Evolutionary conservation across 495 filamentous ascomycete species (phyloP).

Genomic region (Trypethelium eluteriae): DNA sequence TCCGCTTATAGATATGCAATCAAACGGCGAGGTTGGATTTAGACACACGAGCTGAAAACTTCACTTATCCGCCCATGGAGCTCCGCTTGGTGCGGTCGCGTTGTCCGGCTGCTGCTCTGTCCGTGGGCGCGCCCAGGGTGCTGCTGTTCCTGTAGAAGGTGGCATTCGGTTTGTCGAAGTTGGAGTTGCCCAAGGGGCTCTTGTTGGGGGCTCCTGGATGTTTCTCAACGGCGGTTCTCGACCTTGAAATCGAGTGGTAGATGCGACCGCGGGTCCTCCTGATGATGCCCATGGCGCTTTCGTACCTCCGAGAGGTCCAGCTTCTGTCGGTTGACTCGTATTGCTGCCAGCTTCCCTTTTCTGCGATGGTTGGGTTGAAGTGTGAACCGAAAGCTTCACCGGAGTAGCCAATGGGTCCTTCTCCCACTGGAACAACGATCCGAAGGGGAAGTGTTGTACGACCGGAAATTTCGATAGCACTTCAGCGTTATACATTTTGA

Average conservation of each 20-base stretch:
- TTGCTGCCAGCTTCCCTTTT: background rate
- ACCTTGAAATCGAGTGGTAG: slow-evolving; percentile 3
- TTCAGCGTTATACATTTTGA: slow-evolving; percentile 67
- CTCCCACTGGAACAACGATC: slow-evolving; percentile 78
- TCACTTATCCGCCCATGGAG: slow-evolving; percentile 35
- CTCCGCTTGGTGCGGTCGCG: slow-evolving; percentile 41
- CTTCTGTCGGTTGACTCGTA: slow-evolving; percentile 20
- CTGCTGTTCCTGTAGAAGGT: slow-evolving; percentile 36
- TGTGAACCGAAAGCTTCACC: slow-evolving; percentile 47
- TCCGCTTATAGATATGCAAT: slow-evolving; percentile 6
- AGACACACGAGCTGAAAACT: slow-evolving; percentile 1
- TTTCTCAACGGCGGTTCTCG: background rate
- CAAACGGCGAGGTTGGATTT: background rate
- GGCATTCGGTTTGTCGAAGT: slow-evolving; percentile 18
- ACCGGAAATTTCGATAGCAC: slow-evolving; percentile 64
- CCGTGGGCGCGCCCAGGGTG: slow-evolving; percentile 40
- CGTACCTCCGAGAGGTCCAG: slow-evolving; percentile 27
- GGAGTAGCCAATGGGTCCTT: slow-evolving; percentile 53
- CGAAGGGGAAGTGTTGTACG: slow-evolving; percentile 65
- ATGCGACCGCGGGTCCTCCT: background rate
- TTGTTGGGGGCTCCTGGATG: slow-evolving; percentile 15
- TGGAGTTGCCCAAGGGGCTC: slow-evolving; percentile 44
- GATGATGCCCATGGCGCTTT: slow-evolving; percentile 30
- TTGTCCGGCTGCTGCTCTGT: slow-evolving; percentile 30
- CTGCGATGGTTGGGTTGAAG: slow-evolving; percentile 46